Base-by-base conservation (phyloP, 2,329 filamentous ascomycete species). In the Penicillium sp. region DNA sequence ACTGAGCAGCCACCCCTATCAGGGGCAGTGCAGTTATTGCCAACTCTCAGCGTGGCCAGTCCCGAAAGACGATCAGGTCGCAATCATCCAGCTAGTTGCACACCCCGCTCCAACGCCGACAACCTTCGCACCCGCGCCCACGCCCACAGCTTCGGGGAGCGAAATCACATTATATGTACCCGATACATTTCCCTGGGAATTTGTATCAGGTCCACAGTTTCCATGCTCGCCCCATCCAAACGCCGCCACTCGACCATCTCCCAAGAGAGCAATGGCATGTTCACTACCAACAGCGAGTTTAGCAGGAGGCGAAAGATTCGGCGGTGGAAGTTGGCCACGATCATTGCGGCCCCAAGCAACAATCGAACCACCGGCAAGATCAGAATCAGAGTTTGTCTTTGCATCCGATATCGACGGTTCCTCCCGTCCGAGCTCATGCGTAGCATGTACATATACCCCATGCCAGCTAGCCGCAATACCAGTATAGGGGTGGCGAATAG, bases 181-280 rank as follows among this genome's bases (percentile, higher is more conserved):
- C 61, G 87, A 88, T 43, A 91, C 85, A 72, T 89, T 84, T 47
- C 84, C 85, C 58, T 82, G 77, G 17, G 81, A 77, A 58, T 85
- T 84, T 12, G 76, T 78, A 40, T 82, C 78, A 35, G 85, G 83
- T 3, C 94, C 94, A 71, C 94, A 99, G 71, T 99, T 99, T 1
- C 94, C 94, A 75, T 99, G 94, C 74, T 97, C 93, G 2, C 91
- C 92, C 94, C 94, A 99, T 19, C 94, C 94, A 91, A 93, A 97
- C 1, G 90, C 84, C 46, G 95, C 75, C 1, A 96, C 84, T 48
- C 87, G 82, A 1, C 84, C 84, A 19, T 82, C 78, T 10, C 75
- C 75, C 0, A 88, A 85, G 26, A 93, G 73, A 9, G 86, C 90
- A 59, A 97, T 74, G n/a, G 84, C 85, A 73, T 99, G 94, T 73